A percentile compares a stretch with the other conserved stretches of the same genome.
These are phyloP conservation scores for Cladochytrium tenue DNA, from an alignment of 371 early-diverging fungal genomes.

Conservation along the genomic window DNA sequence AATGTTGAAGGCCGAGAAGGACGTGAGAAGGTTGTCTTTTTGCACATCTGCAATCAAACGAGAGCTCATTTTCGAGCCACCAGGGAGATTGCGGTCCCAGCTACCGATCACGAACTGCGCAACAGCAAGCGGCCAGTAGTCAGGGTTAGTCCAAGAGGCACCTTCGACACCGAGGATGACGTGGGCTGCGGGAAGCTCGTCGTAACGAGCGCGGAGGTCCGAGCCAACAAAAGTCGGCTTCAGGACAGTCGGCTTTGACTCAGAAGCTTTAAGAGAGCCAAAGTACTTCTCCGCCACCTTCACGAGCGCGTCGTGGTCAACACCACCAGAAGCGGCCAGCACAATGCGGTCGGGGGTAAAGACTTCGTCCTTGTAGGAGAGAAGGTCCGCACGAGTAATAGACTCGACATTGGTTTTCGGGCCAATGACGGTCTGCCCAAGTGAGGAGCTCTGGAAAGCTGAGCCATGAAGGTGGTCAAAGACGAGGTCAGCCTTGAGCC, in stretches of 20 bases:
- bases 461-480: conserved; percentile 93
- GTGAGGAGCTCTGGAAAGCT: conserved; percentile 88
- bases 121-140: conserved; percentile 92
- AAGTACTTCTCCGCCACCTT: conserved; percentile 88
- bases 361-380: conserved; percentile 82
- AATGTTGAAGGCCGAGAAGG: conserved; percentile 97
- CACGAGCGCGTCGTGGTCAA: conserved; percentile 91
- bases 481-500: conserved; percentile 87
- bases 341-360: conserved; percentile 97
- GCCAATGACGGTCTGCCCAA: conserved; percentile 94
- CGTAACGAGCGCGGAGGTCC: conserved; percentile 83
- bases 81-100: conserved; percentile 93
- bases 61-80: conserved; percentile 80
- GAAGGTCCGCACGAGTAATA: conserved; percentile 79
- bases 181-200: conserved; percentile 86
- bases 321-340: conserved; percentile 87
- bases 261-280: conserved; percentile 65
- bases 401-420: conserved; percentile 87
- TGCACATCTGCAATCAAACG: conserved; percentile 79
- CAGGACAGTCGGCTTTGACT: conserved; percentile 20
- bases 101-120: conserved; percentile 92
- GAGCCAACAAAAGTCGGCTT: conserved; percentile 83
- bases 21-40: conserved; percentile 88
- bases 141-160: conserved; percentile 89
- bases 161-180: conserved; percentile 96